Conservation (phyloP, 2,329 filamentous ascomycete species). For the Alternaria burnsii region DNA sequence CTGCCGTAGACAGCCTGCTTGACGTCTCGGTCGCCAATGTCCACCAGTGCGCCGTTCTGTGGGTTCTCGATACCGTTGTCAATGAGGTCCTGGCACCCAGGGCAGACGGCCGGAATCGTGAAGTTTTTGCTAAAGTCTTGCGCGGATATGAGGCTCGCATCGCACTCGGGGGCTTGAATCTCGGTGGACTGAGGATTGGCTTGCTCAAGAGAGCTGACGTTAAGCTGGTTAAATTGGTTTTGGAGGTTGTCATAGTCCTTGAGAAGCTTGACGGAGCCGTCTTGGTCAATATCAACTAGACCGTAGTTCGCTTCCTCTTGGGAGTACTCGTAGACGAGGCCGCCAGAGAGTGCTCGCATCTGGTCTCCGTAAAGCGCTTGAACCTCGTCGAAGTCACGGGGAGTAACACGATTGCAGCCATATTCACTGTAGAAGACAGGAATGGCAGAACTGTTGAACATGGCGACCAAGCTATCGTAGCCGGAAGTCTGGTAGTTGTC, state of each 20-base stretch:
- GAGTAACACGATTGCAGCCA: slow-evolving; percentile 73
- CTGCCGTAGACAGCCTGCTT: slow-evolving; percentile 65
- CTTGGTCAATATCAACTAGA: slow-evolving; percentile 55
- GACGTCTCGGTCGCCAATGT: slow-evolving; percentile 65
- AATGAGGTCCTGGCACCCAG: slow-evolving; percentile 76
- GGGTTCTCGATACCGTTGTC: slow-evolving; percentile 74
- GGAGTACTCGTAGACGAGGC: slow-evolving; percentile 82
- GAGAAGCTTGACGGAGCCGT: slow-evolving; percentile 55
- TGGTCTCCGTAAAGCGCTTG: slow-evolving; percentile 73
- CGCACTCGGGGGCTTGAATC: slow-evolving; percentile 70
- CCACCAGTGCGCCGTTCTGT: slow-evolving; percentile 65
- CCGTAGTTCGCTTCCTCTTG: slow-evolving; percentile 71
- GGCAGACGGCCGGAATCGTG: slow-evolving; percentile 73
- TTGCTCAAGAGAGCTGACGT: slow-evolving; percentile 73
- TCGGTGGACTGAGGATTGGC: slow-evolving; percentile 65
- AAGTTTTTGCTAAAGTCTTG: slow-evolving; percentile 79
- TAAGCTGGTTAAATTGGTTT: slow-evolving; percentile 76
- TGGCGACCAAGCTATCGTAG: slow-evolving; percentile 69
- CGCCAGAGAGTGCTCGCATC: slow-evolving; percentile 78
- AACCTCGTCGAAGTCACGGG: slow-evolving; percentile 79
- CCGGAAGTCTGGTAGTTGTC: slow-evolving; percentile 66
- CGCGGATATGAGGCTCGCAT: slow-evolving; percentile 69
- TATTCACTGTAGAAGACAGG: slow-evolving; percentile 86
- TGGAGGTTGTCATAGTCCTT: slow-evolving; percentile 72
- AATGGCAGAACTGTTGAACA: slow-evolving; percentile 72